Conservation (phyloP, 768 basidiomycete species). For the Melanogaster broomeanus region DNA sequence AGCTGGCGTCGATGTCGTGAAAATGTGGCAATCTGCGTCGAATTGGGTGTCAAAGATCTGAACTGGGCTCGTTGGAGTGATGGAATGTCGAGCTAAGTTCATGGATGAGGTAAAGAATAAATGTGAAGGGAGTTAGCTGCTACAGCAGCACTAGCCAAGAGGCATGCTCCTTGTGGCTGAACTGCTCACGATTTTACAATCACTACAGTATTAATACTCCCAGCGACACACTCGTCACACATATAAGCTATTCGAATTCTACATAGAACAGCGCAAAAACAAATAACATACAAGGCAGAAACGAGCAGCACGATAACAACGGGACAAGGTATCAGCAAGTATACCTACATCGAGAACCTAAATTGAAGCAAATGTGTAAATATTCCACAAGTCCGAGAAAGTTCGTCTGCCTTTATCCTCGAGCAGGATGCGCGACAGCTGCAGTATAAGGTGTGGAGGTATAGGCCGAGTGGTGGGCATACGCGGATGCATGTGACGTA, state of each 20-base stretch:
- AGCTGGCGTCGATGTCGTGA: conserved; percentile 75
- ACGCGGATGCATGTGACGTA: conserved; percentile 22
- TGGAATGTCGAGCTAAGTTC: conserved; percentile 86
- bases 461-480: conserved; percentile 28
- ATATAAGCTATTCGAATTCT: conserved; percentile 7
- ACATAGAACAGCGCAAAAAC: conserved; percentile 1
- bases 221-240: not conserved
- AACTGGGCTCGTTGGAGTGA: conserved; percentile 73
- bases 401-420: conserved; percentile 15
- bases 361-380: conserved; percentile 13
- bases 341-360: conserved; percentile 20
- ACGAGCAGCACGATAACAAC: conserved; percentile 17
- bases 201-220: too few relatives aligned
- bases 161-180: conserved; percentile 22
- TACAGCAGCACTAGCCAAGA: conserved; percentile 5
- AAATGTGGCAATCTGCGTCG: conserved; percentile 78
- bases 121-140: not conserved
- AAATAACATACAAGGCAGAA: conserved; percentile 19
- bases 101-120: conserved; percentile 44
- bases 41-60: conserved; percentile 78
- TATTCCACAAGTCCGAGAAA: conserved; percentile 15
- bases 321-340: conserved; percentile 21
- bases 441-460: conserved; percentile 27
- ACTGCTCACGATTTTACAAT: not conserved
- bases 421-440: conserved; percentile 31